Conservation (phyloP, 768 basidiomycete genomes). For the Kwoniella bestiolae region DNA sequence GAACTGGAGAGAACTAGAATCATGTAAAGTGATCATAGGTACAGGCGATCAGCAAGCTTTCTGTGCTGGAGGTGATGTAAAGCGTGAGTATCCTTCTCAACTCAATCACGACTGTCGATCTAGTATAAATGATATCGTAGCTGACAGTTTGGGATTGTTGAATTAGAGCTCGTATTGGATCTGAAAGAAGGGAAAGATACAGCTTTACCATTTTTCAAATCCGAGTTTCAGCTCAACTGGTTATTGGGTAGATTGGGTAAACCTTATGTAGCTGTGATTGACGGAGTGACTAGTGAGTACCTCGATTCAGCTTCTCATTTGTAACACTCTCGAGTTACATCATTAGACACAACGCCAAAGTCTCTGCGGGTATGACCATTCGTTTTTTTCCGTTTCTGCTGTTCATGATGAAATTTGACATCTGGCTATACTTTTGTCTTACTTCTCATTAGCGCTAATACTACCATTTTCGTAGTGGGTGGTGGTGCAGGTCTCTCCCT, state of each 20-base stretch:
- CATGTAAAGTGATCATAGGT: constrained; percentile 49
- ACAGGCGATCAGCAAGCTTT: constrained; percentile 69
- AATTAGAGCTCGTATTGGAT: constrained; percentile 41
- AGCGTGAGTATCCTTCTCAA: constrained; percentile 67
- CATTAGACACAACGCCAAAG: no score
- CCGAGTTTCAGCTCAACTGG: constrained; percentile 65
- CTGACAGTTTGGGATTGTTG: constrained; percentile 10
- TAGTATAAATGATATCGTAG: background rate
- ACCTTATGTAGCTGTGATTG: constrained; percentile 88
- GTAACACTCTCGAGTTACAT: no score
- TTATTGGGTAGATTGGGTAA: constrained; percentile 66
- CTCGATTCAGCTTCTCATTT: background rate
- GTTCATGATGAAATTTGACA: no score
- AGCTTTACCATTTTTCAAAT: constrained; percentile 78
- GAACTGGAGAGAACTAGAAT: constrained; percentile 50
- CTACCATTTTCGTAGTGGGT: no score
- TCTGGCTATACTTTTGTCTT: no score
- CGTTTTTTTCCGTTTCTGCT: no score
- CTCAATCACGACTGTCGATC: no score
- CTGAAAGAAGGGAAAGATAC: constrained; percentile 42
- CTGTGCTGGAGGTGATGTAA: constrained; percentile 94
- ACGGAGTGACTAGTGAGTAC: constrained; percentile 85
- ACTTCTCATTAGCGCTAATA: no score
- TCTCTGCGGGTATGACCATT: no score
- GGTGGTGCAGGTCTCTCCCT: constrained; percentile 89